Evolutionary conservation across 1,284 basidiomycete species (phyloP), one percentile per base, ranked within the genome.

Genomic region (Flammula alnicola): DNA sequence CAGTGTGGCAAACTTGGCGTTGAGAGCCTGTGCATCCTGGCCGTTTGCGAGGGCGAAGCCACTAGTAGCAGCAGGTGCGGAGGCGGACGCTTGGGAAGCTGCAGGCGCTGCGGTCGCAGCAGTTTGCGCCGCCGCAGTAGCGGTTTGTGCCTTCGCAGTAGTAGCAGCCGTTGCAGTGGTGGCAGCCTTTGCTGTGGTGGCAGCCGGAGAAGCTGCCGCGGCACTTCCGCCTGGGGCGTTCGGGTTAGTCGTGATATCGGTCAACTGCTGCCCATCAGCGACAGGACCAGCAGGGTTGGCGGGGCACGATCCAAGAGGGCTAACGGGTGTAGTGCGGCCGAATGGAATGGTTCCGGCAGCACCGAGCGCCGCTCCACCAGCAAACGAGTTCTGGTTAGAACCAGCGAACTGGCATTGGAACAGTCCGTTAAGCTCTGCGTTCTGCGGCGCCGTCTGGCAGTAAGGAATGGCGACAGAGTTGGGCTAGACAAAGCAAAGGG

Each of bases 361-460:
- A 37, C 64, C 63, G 14, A 68, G 56, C 4, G 65, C 55, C 10
- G 67, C 65, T 17, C 75, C 72, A 14, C 73, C 74, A 22, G 71
- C 74, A 55, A 81, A 81, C 3, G 64, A 65, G 12, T 66, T 66
- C 39, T 70, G 71, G 44, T 77, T 70, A 4, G 74, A 72, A 26
- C 79, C 75, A 22, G 69, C 63, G 61, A 79, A 82, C 60, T 82
- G 79, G 58, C 79, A 81, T 48, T 81, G 79, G 71, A 78, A 81
- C 16, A 81, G 67, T 2, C 79, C 79, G 39, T 75, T 70, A 27
- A 81, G 71, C 61, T 81, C 78, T 2, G 66, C 32, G 49, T 81
- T 80, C 58, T 68, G 68, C 3, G 79, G 78, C 3, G 74, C 72
- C 17, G 65, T 59, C 51, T 81, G 77, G 59, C 79, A 82, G 61